phyloP scores from a whole-genome alignment of 1,139 yeast species.

The Magnusiomyces magnusii region DNA sequence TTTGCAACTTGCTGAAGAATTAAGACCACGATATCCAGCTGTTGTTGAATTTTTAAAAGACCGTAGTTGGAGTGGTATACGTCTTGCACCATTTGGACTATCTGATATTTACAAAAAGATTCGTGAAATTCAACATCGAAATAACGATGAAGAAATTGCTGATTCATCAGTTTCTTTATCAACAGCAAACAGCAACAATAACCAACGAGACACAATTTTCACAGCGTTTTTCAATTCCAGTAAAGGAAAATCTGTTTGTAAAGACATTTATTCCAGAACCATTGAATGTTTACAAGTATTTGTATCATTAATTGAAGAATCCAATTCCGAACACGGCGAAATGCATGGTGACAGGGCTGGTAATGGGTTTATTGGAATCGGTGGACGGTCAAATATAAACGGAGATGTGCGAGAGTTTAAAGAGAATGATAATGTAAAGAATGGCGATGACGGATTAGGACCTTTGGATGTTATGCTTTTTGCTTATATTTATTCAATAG shows the following conservation, averaged over 20 bases:
- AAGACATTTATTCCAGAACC: constrained; percentile 10
- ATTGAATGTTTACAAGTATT: constrained; percentile 6
- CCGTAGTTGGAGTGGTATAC: not conserved
- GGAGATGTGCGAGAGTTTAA: not conserved
- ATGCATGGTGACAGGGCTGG: not conserved
- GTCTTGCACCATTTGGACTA: not conserved
- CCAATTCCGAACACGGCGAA: not conserved
- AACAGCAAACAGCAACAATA: no score
- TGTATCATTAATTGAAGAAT: constrained; percentile 2
- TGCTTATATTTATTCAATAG: constrained; percentile 24
- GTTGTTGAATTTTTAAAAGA: constrained; percentile 8
- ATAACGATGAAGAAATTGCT: not conserved
- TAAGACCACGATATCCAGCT: constrained; percentile 13
- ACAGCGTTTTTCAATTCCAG: not conserved
- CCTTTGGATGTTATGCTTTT: constrained; percentile 24
- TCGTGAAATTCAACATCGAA: not conserved
- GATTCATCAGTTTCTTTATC: not conserved
- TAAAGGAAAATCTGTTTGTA: constrained; percentile 5
- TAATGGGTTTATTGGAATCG: no score
- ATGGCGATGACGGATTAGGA: constrained; percentile 14
- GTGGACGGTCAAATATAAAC: not conserved
- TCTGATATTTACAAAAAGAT: not conserved
- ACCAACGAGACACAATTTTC: not conserved
- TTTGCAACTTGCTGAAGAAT: constrained; percentile 3
- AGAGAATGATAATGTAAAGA: no score